Base-by-base conservation (phyloP, 345 rosid genomes). In the Populus pruinosa region DNA sequence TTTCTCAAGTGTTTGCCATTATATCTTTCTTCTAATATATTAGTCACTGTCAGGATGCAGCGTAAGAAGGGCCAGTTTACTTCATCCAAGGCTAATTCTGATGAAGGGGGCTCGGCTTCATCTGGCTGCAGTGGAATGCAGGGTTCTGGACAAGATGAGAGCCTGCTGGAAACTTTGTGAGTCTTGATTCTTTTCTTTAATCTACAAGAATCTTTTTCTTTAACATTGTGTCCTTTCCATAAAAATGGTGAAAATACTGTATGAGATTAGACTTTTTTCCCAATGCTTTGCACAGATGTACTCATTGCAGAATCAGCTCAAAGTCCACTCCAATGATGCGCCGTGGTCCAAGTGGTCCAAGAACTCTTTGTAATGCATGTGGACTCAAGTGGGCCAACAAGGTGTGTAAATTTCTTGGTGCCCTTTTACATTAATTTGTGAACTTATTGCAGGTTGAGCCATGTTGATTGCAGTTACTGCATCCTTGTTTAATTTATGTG, bases 331-430 rank as follows among this genome's bases (percentile, higher is more conserved):
- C 88, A 43, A 77, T 83, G 85, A 86, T 86, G 88, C 88, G 85
- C 16, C 87, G 88, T 68, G 88, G 88, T 33, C 88, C 88, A 59
- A 75, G 85, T 77, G 87, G 88, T 75, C 79, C 81, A 55, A 75
- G 85, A 71, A 82, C 85, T 20, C 82, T 82, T 35, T 82, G 85
- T 44, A 86, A 86, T 79, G 88, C 88, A 64, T 86, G 88, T 35
- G 88, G 88, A 75, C 88, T 86, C 74, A 83, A 81, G 85, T 86
- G 88, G 85, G 87, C 86, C 47, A 86, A 80, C 70, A 86, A 86
- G 85, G 85, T 82, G 33, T 43, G 39, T 18, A 7, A 53, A 53
- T 7, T 53, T 53, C 61, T 53, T 6, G 59, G 10, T 53, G 23
- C 2, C 61, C 61, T 3, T 16, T 1, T 8, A 20, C 21, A 7